Evolutionary conservation across 1,284 basidiomycete species (phyloP), one percentile per base, ranked within the genome.

Genomic region (Naganishia liquefaciens): DNA sequence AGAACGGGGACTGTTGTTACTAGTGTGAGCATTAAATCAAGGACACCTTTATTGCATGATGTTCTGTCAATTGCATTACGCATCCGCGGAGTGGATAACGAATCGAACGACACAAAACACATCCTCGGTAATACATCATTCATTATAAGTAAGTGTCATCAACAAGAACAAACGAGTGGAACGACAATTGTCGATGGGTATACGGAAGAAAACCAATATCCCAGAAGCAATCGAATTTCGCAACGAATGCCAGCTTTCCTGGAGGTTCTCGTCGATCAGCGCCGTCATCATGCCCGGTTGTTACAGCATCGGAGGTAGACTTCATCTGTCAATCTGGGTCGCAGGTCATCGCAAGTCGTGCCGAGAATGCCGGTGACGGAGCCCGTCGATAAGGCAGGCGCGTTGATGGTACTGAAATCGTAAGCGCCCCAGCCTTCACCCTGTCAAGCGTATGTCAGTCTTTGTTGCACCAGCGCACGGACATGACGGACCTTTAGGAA

Each of bases 271-370:
- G 9, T 37, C 13, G 0, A 37, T 37, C 33, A 37, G 2, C 33
- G 33, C 5, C 33, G 13, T 37, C 33, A 37, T 37, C 33, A 37
- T 13, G 33, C 33, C 33, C 13, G 33, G 39, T 40, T 54, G 52
- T 54, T 54, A 37, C 52, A 54, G n/a, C 37, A 54, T 40, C 33
- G 30, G 23, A 10, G 4, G 52, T 39, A 54, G 6, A 54, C 37
- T 4, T 54, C 52, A 2, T 42, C 52, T 5, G 52, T 40, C 37
- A 54, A 19, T 21, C 3, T n/a, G 17, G 15, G n/a, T 40, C 11
- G 52, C n/a, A 40, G 33, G 13, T 40, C 33, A n/a, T 21, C 52
- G 19, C 52, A 54, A 5, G 37, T 54, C 37, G n/a, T 33, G 6
- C n/a, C 33, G 33, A 54, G 17, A 13, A 54, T 23, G 15, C 52